Evolutionary conservation across 176 grass and related monocot genomes (phyloP), one percentile per base, ranked within the genome.

Genomic region (Ensete glaucum): DNA sequence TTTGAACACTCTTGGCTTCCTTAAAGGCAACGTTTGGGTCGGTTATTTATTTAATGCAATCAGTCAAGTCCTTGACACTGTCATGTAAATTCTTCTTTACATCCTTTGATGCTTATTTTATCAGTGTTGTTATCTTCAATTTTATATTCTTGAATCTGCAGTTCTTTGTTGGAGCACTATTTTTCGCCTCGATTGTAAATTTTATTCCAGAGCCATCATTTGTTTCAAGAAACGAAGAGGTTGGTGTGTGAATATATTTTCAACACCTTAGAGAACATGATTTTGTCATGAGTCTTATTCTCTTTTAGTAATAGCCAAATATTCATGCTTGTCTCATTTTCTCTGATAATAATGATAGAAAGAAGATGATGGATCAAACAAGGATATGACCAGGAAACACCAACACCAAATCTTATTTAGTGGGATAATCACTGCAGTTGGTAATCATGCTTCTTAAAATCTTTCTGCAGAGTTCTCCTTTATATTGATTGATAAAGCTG

Each of bases 11-110:
- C 90, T 98, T 84, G 95, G 95, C 7, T 98, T 98, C 85, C 83
- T 98, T 76, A 98, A 93, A 84, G 90, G 90, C 19, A 98, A 98
- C 64, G 83, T 98, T 70, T 98, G 95, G 95, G 95, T 93, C 63
- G 82, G 88, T 66, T 55, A 23, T 27, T 12, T 55, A 20, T 56
- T 55, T 73, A 73, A 1, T 56, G 19, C 1, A 3, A 73, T 27
- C 1, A 8, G 4, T 14, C 11, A 14, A 26, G 19, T 1, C 15
- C 23, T 17, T 27, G n/a, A 2, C 8, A 57, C 22, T 56, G 6
- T 55, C 50, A 55, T 53, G 11, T 73, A 19, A 73, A 53, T 17
- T 56, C 2, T 27, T 23, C 10, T 4, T 73, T 23, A 3, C 14
- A 21, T 16, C 50, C 25, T 56, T 5, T 13, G 23, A 11, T 26